Base-by-base conservation (phyloP, 192 early-diverging fungal genomes). In the Mortierella claussenii region DNA sequence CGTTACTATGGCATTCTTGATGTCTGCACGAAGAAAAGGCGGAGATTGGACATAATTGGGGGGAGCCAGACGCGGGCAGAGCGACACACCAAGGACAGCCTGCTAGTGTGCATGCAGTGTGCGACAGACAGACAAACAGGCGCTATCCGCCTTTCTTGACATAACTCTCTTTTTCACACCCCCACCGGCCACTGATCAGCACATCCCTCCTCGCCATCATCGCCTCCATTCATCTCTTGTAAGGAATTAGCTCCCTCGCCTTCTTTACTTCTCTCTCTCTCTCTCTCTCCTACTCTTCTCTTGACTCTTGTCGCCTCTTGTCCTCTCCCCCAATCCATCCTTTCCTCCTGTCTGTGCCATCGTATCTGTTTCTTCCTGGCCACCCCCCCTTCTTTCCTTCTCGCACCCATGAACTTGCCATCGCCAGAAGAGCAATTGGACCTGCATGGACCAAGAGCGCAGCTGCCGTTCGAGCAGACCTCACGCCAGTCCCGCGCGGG, bases 391-490 rank as follows among this genome's bases (percentile, higher is more conserved):
- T 40, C 37, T 40, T 40, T 7, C 13, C 37, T 40, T 40, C 10
- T 23, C 49, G 10, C 49, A 7, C 30, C 51, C 51, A 78, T 78
- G 73, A 78, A 78, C 46, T 42, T 78, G 56, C 73, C 73, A 9
- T 78, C 73, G 12, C 65, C 65, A 28, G 65, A 78, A 40, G 65
- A 68, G 44, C 73, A 66, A 53, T 48, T 68, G 56, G 65, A 66
- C 57, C 36, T 78, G 43, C 73, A 66, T 46, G 65, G 65, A 23
- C 64, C 65, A 49, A 17, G 65, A 21, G 64, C 65, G 24, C 58
- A 66, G 64, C 44, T 68, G 50, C 65, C 73, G 20, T 56, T 66
- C 24, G 65, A 78, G 46, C 65, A 78, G 45, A 68, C 60, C 52
- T 51, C 60, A 24, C 65, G 64, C 23, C 64, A 78, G 44, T 60